Conservation (phyloP, 208 protist species). For the Phytomonas sp. region DNA sequence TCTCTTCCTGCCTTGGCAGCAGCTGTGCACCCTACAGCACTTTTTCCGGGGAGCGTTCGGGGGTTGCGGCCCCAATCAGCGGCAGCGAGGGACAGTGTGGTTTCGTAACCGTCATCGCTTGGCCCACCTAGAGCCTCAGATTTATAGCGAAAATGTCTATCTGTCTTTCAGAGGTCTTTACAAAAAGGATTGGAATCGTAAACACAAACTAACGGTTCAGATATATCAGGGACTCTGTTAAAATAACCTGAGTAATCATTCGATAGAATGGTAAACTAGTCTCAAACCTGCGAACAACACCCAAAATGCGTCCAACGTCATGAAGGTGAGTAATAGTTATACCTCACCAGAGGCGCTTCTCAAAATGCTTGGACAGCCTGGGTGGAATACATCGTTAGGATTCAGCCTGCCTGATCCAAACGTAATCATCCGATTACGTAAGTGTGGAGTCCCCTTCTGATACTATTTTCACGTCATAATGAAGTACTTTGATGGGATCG, state of each 20-base stretch:
- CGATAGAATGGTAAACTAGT: not conserved
- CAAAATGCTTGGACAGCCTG: conserved; percentile 3
- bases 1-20: conserved; percentile 23
- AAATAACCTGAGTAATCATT: not conserved
- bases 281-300: not conserved
- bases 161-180: not conserved
- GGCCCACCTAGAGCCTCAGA: conserved; percentile 16
- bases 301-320: not conserved
- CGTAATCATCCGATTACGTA: conserved; percentile 8
- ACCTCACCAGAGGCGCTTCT: not conserved
- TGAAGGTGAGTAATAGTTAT: not conserved
- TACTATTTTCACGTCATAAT: conserved; percentile 20
- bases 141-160: conserved; percentile 13
- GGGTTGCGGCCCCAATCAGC: not conserved
- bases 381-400: conserved; percentile 9
- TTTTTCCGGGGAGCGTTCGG: not conserved
- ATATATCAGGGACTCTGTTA: conserved; percentile 8
- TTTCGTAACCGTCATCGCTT: not conserved
- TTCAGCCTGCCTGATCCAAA: conserved; percentile 11
- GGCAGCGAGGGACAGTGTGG: not conserved
- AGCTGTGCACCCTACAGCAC: conserved; percentile 1
- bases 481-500: conserved; percentile 16
- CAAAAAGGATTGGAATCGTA: not conserved
- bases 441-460: conserved; percentile 5
- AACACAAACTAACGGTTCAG: conserved; percentile 1